Base-by-base conservation (phyloP, 2,329 filamentous ascomycete species). In the Cryphonectria parasitica region DNA sequence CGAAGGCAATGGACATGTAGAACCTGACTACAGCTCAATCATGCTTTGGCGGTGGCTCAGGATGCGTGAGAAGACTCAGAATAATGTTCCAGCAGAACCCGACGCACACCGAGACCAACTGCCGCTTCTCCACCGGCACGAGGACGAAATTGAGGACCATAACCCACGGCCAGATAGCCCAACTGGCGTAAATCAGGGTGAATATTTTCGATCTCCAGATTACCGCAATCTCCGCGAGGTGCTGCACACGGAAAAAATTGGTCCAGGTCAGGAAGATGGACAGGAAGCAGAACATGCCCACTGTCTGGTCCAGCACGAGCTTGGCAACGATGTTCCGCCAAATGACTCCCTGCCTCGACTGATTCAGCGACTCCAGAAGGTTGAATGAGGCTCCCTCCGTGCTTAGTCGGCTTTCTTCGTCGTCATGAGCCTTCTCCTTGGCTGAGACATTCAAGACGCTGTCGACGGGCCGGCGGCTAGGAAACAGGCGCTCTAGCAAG, bases 21-120 rank as follows among this genome's bases (percentile, higher is more conserved):
- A 19, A 19, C 5, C 54, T 31, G 28, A 11, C 15, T 19, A 22
- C 10, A 25, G 34, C 43, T 72, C 41, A 72, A 58, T 68, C 65
- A 52, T 72, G 65, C 41, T 69, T 70, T 36, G 66, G 56, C n/a
- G 69, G 66, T 22, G 71, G 71, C 19, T 72, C 71, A 41, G 71
- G 71, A 25, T 71, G 68, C 19, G 71, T 72, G 25, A 72, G 62
- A 15, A 72, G 63, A 56, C 72, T 76, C 68, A 77, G 64, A 54
- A 77, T 74, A 36, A 77, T 75, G 49, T 75, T 77, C 75, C 75
- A 77, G 28, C 73, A 73, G 43, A 77, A 77, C 4, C 75, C 75
- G 34, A 76, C 74, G 52, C 75, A 77, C 15, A 75, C 74, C 0
- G 74, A 72, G 28, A 77, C 75, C 41, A 76, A 39, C 49, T 76